These are phyloP conservation scores for Lactarius hatsudake DNA, from an alignment of 768 basidiomycete species.

Conservation along the genomic window DNA sequence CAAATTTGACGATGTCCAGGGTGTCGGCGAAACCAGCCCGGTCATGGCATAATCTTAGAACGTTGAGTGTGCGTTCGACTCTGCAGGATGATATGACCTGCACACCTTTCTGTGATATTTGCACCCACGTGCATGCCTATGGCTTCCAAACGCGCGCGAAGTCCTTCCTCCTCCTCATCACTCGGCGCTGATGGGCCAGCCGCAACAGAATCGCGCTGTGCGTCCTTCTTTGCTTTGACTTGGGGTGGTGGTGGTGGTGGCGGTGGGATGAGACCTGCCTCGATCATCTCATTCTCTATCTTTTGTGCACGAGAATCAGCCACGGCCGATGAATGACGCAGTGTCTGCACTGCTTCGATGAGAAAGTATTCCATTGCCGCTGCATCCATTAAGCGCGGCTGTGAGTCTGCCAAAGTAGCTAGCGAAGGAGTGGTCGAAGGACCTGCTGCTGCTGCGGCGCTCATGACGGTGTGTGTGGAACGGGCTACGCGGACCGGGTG, in stretches of 20 bases:
- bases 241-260: conserved; percentile 40
- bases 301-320: conserved; percentile 65
- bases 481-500: conserved; percentile 28
- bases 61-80: not conserved
- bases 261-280: conserved; percentile 67
- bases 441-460: conserved; percentile 21
- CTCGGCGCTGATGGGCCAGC: conserved; percentile 31
- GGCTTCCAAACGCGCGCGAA: conserved; percentile 67
- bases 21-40: conserved; percentile 75
- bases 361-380: conserved; percentile 83
- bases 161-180: conserved; percentile 74
- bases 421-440: conserved; percentile 36
- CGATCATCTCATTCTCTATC: conserved; percentile 75
- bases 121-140: conserved; percentile 87
- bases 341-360: conserved; percentile 72
- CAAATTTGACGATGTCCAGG: conserved; percentile 88
- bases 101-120: conserved; percentile 81
- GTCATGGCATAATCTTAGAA: conserved; percentile 67
- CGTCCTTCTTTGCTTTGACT: conserved; percentile 40
- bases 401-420: conserved; percentile 62
- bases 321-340: conserved; percentile 70
- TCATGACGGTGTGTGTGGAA: conserved; percentile 4
- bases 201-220: conserved; percentile 38
- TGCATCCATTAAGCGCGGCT: conserved; percentile 57
- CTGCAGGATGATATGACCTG: conserved; percentile 19